phyloP scores from a whole-genome alignment of 2,329 filamentous ascomycete genomes.

The Lasiodiplodia theobromae region DNA sequence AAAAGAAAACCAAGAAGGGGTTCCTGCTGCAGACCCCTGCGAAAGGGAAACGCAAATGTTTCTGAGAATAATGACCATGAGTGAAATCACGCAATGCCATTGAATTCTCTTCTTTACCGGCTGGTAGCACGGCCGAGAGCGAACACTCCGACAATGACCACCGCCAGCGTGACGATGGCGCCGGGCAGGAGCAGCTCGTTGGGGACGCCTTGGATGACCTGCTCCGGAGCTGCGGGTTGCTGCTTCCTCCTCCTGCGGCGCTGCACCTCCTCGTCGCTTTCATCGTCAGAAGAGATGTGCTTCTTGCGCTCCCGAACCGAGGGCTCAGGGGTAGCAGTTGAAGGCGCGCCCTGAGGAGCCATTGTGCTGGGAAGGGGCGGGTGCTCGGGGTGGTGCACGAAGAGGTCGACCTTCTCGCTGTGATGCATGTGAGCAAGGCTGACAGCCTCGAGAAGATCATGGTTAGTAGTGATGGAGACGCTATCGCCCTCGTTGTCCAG shows the following conservation, averaged over 20 bases:
- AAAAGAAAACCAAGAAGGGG: background rate
- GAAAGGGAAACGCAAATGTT: background rate
- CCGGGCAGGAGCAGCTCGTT: conserved; percentile 94
- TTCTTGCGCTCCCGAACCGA: conserved; percentile 54
- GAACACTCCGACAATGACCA: conserved; percentile 94
- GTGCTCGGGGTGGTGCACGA: conserved; percentile 91
- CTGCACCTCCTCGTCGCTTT: conserved; percentile 62
- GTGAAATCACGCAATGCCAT: background rate
- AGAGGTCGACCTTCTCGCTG: conserved; percentile 94
- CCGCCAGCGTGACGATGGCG: conserved; percentile 92
- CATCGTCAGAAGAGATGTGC: conserved; percentile 58
- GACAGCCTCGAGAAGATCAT: conserved; percentile 90
- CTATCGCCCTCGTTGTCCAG: conserved; percentile 96
- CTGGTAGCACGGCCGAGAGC: conserved; percentile 74
- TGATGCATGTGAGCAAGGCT: conserved; percentile 77
- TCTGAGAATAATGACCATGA: background rate
- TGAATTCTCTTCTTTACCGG: conserved; percentile 43
- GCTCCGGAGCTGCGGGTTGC: conserved; percentile 62
- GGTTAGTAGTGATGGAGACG: conserved; percentile 94
- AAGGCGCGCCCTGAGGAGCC: conserved; percentile 61
- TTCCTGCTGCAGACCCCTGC: background rate
- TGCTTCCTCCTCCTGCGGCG: conserved; percentile 48
- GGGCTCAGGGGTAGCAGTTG: conserved; percentile 60
- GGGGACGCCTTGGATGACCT: conserved; percentile 87
- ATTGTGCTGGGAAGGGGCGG: conserved; percentile 75